Percentiles rank a stretch among this genome's conserved stretches.
These are phyloP conservation scores for Tolypocladium guangdongense DNA, from an alignment of 2,329 filamentous ascomycete species.

Conservation along the genomic window DNA sequence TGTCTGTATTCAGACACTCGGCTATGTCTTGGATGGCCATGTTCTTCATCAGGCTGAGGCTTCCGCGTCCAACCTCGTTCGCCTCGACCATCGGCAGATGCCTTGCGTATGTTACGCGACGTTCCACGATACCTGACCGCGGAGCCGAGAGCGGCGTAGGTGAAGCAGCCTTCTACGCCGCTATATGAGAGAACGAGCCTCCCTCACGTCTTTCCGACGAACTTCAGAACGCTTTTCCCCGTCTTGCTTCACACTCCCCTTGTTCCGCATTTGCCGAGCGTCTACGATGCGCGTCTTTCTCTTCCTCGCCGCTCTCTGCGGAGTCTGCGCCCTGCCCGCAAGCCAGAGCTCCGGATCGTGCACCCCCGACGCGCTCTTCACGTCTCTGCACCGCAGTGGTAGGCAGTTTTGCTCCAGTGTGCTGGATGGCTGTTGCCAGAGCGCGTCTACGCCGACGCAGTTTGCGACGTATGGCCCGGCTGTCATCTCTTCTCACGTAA, in stretches of 20 bases:
- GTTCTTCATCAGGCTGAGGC: no score
- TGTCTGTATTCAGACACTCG: no score
- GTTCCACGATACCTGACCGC: no score
- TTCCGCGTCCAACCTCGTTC: no score
- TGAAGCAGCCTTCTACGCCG: no score
- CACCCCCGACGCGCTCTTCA: constrained; percentile 17
- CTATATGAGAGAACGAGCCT: no score
- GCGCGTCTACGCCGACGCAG: constrained; percentile 13
- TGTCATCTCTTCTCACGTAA: constrained; percentile 20
- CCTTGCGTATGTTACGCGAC: no score
- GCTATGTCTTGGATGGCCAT: no score
- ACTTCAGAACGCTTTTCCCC: background rate
- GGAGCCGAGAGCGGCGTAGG: no score
- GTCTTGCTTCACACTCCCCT: no score
- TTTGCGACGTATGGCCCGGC: constrained; percentile 17
- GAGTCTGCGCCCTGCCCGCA: constrained; percentile 4
- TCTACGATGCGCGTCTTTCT: background rate
- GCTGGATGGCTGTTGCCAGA: constrained; percentile 10
- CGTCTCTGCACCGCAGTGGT: constrained; percentile 15
- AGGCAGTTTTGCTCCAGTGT: constrained; percentile 18
- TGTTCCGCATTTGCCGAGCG: background rate
- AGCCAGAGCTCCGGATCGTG: constrained; percentile 7
- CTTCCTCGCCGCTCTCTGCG: background rate
- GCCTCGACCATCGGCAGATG: no score
- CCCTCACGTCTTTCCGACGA: background rate